phyloP scores from a whole-genome alignment of 2,329 filamentous ascomycete species.

The Cercospora nicotianae region DNA sequence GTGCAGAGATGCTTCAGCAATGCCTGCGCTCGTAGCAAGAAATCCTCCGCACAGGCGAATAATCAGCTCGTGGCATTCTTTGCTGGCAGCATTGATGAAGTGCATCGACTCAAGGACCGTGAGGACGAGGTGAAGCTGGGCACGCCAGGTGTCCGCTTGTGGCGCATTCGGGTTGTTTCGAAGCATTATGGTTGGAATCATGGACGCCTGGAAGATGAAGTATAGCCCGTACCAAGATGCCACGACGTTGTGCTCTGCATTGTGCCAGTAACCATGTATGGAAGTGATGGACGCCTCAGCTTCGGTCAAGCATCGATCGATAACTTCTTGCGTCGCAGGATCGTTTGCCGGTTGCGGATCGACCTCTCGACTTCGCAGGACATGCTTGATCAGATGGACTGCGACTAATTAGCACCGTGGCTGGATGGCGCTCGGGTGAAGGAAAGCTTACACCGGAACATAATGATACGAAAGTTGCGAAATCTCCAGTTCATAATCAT shows the following conservation, averaged over 20 bases:
- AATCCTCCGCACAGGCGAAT: conserved; percentile 45
- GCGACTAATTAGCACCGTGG: background rate
- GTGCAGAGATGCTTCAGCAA: conserved; percentile 4
- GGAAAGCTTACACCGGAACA: conserved; percentile 41
- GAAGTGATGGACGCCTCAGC: conserved; percentile 45
- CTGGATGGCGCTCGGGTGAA: no score
- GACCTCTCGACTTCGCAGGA: conserved; percentile 33
- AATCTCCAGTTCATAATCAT: conserved; percentile 48
- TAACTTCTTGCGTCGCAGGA: conserved; percentile 31
- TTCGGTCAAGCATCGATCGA: conserved; percentile 45
- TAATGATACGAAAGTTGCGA: conserved; percentile 51
- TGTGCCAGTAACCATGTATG: conserved; percentile 44
- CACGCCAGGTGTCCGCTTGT: conserved; percentile 44
- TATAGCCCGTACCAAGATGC: conserved; percentile 51
- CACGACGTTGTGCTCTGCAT: conserved; percentile 43
- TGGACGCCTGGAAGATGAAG: conserved; percentile 52
- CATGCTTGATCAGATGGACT: conserved; percentile 46
- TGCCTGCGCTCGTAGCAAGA: conserved; percentile 20
- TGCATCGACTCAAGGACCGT: conserved; percentile 42
- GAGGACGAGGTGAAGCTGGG: conserved; percentile 45
- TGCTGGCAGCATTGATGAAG: conserved; percentile 44
- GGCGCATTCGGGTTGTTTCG: conserved; percentile 45
- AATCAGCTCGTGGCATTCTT: conserved; percentile 47
- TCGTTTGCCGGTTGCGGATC: conserved; percentile 7
- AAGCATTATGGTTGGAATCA: conserved; percentile 52